phyloP scores from a whole-genome alignment of 345 rosid species.

The Lumnitzera racemosa region DNA sequence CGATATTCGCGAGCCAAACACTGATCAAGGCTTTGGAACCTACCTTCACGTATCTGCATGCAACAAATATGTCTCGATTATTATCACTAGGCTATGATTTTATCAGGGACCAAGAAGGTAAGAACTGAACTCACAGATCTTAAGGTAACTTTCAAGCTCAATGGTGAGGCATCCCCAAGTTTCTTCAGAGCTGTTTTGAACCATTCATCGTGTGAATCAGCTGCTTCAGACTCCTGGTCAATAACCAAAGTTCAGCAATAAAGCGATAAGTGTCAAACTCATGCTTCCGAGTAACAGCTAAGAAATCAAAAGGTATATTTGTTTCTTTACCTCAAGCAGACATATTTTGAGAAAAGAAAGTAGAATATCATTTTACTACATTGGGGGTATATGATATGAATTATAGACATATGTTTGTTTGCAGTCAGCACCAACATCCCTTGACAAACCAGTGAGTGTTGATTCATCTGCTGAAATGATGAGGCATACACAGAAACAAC shows the following conservation, averaged over 20 bases:
- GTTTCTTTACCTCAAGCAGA: too few species aligned
- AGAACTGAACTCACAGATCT: conserved; percentile 51
- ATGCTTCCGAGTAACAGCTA: too few species aligned
- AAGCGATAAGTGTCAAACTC: too few species aligned
- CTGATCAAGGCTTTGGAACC: conserved; percentile 77
- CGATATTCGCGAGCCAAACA: conserved; percentile 81
- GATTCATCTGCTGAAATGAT: too few species aligned
- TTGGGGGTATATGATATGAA: too few species aligned
- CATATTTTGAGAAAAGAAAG: too few species aligned
- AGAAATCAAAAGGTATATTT: too few species aligned
- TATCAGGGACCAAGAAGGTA: not conserved
- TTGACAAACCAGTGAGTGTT: too few species aligned
- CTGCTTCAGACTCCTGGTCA: conserved; percentile 11
- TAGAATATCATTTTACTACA: too few species aligned
- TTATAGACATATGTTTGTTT: too few species aligned
- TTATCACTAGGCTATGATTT: not conserved
- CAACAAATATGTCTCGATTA: conserved; percentile 2
- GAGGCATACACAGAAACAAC: too few species aligned
- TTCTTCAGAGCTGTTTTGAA: conserved; percentile 44
- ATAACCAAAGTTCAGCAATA: not conserved
- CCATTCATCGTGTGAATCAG: conserved; percentile 50
- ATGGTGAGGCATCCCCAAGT: conserved; percentile 79
- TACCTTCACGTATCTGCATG: conserved; percentile 75
- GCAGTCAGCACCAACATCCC: too few species aligned
- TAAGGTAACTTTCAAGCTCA: conserved; percentile 80